Percentiles rank a stretch among this genome's conserved stretches.
Evolutionary conservation across 75 land plant species (phyloP).

Genomic region (Azolla pinnata): DNA sequence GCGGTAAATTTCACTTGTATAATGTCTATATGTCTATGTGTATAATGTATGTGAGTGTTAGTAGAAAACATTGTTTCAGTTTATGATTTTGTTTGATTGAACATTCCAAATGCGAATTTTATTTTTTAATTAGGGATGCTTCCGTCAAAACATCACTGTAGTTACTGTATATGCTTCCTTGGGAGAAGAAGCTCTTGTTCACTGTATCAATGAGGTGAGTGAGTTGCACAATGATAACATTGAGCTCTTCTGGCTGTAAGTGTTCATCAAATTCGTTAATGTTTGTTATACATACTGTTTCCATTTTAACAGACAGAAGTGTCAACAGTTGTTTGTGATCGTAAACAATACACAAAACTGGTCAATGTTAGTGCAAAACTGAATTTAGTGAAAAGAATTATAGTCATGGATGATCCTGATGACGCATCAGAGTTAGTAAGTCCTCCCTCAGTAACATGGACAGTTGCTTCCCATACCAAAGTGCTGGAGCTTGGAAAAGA

Average conservation of each 20-base stretch:
- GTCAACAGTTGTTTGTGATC: slow-evolving; percentile 71
- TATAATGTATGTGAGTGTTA: too few species aligned
- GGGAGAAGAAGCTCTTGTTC: slow-evolving; percentile 82
- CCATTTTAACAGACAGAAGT: slow-evolving; percentile 52
- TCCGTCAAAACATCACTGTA: slow-evolving; percentile 64
- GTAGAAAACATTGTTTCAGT: too few species aligned
- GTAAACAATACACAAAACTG: slow-evolving; percentile 66
- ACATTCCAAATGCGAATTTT: neutral
- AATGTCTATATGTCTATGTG: too few species aligned
- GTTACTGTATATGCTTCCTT: slow-evolving; percentile 87
- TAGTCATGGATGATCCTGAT: slow-evolving; percentile 52
- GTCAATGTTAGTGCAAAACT: slow-evolving; percentile 35
- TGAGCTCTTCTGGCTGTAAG: neutral
- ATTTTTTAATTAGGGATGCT: slow-evolving; percentile 44
- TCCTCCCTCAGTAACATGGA: slow-evolving; percentile 29
- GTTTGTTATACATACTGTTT: neutral
- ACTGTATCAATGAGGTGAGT: slow-evolving; percentile 77
- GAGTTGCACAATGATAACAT: neutral
- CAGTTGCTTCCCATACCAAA: slow-evolving; percentile 38
- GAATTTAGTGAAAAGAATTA: slow-evolving; percentile 38
- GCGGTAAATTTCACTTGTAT: too few species aligned
- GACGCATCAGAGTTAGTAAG: neutral
- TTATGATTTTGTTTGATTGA: neutral
- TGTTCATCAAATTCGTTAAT: neutral
- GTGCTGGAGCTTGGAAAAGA: slow-evolving; percentile 49